Conservation (phyloP, 805 yeast species). For the Martiniozyma abietophila region DNA sequence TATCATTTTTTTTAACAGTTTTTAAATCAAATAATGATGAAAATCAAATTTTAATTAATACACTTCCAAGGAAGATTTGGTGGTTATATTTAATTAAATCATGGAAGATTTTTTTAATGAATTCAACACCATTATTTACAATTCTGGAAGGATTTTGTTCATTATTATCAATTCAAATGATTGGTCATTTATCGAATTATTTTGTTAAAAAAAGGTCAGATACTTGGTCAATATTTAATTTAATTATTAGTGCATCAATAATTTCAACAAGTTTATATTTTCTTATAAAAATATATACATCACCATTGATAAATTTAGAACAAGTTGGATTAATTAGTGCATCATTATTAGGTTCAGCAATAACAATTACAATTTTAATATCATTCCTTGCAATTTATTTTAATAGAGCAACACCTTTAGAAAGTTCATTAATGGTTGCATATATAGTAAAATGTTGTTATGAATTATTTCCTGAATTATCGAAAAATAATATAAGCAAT, state of each 20-base stretch:
- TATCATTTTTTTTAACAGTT: slow-evolving; percentile 57
- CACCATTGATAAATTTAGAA: slow-evolving; percentile 47
- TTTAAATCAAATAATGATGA: slow-evolving; percentile 30
- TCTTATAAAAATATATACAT: slow-evolving; percentile 72
- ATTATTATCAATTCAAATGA: slow-evolving; percentile 80
- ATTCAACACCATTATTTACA: slow-evolving; percentile 85
- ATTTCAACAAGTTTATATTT: slow-evolving; percentile 72
- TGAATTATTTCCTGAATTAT: slow-evolving; percentile 83
- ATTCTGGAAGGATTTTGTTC: slow-evolving; percentile 91
- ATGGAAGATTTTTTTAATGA: slow-evolving; percentile 65
- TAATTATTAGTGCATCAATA: slow-evolving; percentile 63
- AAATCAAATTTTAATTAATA: slow-evolving; percentile 5
- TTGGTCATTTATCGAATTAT: slow-evolving; percentile 76
- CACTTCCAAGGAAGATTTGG: slow-evolving; percentile 20
- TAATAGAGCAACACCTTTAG: slow-evolving; percentile 82
- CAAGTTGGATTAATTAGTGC: slow-evolving; percentile 66
- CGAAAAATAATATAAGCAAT: slow-evolving; percentile 33
- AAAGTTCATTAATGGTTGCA: slow-evolving; percentile 75
- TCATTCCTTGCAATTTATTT: slow-evolving; percentile 80
- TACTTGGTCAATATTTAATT: slow-evolving; percentile 66
- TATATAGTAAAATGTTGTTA: slow-evolving; percentile 90
- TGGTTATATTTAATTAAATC: slow-evolving; percentile 35
- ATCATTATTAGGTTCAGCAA: slow-evolving; percentile 74
- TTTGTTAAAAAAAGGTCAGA: slow-evolving; percentile 56
- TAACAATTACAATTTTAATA: slow-evolving; percentile 64